A percentile compares a stretch with the other conserved stretches of the same genome.
These are phyloP conservation scores for Fragaria vesca DNA, from an alignment of 306 rosid genomes.

Conservation along the genomic window DNA sequence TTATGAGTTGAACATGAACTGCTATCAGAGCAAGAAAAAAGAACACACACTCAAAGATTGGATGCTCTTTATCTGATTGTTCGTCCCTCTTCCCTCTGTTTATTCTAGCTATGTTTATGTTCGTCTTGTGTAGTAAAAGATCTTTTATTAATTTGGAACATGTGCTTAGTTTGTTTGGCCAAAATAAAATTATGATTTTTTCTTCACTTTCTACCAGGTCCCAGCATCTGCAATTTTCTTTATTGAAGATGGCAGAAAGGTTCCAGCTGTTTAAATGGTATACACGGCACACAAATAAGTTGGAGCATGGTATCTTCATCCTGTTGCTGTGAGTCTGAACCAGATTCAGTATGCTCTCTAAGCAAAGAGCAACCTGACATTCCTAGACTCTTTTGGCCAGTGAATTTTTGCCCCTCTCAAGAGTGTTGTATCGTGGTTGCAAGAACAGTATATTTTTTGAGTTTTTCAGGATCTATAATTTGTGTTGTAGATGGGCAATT, in stretches of 20 bases:
- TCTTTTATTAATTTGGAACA: no score
- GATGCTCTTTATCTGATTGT: neutral
- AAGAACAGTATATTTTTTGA: neutral
- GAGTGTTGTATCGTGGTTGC: constrained; percentile 2
- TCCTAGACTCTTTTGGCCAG: neutral
- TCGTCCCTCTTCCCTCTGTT: neutral
- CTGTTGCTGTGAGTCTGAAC: constrained; percentile 15
- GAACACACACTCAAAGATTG: neutral
- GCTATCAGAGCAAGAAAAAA: neutral
- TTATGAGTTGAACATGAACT: neutral
- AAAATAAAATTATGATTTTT: constrained; percentile 1
- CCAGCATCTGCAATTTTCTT: constrained; percentile 90
- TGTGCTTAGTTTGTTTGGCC: neutral
- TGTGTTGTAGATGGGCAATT: constrained; percentile 18
- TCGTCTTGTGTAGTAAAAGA: neutral
- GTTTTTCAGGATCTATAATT: constrained; percentile 9
- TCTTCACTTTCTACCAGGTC: constrained; percentile 48
- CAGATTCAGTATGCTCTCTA: constrained; percentile 29
- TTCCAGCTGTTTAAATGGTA: constrained; percentile 83
- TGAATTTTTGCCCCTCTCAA: constrained; percentile 1
- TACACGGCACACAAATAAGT: constrained; percentile 24
- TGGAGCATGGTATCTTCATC: constrained; percentile 11
- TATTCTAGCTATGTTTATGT: neutral
- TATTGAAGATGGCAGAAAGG: constrained; percentile 96
- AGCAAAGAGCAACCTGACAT: constrained; percentile 19